Evolutionary conservation across 139 green algal genomes (phyloP).

Genomic region (Picochlorum sp.): DNA sequence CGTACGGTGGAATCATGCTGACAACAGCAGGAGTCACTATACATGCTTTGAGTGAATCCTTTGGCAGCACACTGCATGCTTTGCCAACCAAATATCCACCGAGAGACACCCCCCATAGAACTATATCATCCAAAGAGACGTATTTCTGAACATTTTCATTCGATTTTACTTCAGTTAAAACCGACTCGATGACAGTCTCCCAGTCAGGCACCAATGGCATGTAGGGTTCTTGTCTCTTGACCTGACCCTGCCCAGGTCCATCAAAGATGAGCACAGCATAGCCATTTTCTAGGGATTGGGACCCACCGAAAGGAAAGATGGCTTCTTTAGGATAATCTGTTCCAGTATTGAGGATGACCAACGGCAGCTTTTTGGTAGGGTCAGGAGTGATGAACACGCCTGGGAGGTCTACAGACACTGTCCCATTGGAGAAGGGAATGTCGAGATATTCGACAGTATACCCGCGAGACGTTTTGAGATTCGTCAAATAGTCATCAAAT

Average conservation of each 20-base stretch:
- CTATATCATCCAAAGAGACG: not conserved
- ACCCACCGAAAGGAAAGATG: not conserved
- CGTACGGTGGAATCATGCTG: not conserved
- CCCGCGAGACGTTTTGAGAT: not conserved
- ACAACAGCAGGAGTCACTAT: not conserved
- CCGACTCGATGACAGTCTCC: not conserved
- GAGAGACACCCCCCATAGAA: not conserved
- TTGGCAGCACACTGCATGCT: not conserved
- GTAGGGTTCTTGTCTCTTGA: not conserved
- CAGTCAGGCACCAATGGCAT: not conserved
- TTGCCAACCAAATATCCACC: not conserved
- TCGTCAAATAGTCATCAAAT: not conserved
- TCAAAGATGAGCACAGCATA: not conserved
- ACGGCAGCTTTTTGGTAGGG: not conserved
- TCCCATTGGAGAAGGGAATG: slow-evolving; percentile 1
- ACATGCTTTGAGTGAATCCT: not conserved
- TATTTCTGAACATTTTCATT: not conserved
- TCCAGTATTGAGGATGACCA: not conserved
- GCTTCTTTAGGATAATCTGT: slow-evolving; percentile 5
- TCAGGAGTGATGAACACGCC: not conserved
- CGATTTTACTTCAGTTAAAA: not conserved
- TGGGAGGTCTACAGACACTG: not conserved
- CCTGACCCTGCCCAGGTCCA: not conserved
- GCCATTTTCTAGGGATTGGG: not conserved
- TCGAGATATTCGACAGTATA: not conserved